Conservation (phyloP, 2,329 filamentous ascomycete genomes). For the Stemphylium lycopersici region DNA sequence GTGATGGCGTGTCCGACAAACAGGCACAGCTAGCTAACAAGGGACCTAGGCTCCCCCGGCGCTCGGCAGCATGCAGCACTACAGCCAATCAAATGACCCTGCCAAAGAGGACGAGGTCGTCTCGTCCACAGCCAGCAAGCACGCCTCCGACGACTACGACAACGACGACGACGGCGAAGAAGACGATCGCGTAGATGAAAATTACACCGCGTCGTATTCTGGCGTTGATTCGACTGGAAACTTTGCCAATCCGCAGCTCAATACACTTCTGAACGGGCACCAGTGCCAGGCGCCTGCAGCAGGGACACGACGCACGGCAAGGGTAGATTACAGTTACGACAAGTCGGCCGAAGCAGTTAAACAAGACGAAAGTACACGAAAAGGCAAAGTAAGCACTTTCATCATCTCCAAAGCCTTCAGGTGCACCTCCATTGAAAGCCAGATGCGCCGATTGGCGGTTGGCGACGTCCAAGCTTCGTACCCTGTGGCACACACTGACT, state of each 20-base stretch:
- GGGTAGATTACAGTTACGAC: conserved; percentile 15
- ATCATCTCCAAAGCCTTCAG: too few relatives aligned
- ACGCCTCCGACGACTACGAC: neutral
- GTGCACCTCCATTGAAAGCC: neutral
- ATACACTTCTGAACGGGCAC: conserved; percentile 2
- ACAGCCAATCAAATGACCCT: conserved; percentile 30
- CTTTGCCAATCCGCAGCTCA: neutral
- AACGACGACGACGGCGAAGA: conserved; percentile 10
- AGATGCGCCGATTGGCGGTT: neutral
- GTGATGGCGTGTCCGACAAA: conserved; percentile 3
- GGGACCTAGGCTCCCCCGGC: conserved; percentile 32
- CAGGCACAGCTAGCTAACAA: conserved; percentile 20
- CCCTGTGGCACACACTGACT: conserved; percentile 5
- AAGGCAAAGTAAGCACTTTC: neutral
- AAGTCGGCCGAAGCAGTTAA: neutral
- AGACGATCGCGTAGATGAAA: conserved; percentile 6
- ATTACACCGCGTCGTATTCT: neutral
- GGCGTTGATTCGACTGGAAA: neutral
- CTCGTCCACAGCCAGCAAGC: conserved; percentile 12
- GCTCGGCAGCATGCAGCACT: conserved; percentile 31
- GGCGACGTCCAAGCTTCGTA: neutral
- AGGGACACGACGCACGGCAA: conserved; percentile 2
- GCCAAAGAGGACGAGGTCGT: conserved; percentile 17
- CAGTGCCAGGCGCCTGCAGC: conserved; percentile 11
- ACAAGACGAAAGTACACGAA: neutral